A percentile compares a stretch with the other conserved stretches of the same genome.
Conservation (phyloP, 495 filamentous ascomycete species). For the Xylaria longipes region DNA sequence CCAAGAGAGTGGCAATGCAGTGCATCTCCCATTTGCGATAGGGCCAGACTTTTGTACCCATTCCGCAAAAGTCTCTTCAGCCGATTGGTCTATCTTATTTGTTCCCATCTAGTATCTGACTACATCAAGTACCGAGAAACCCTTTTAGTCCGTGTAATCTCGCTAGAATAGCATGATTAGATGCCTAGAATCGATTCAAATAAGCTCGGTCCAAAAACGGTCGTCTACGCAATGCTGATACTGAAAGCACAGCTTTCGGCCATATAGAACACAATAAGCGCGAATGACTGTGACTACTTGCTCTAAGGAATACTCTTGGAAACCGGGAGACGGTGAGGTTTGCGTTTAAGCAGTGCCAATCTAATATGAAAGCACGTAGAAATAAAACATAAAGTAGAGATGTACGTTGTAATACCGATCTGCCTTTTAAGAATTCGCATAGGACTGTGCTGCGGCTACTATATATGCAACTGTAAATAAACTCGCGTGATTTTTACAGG, state of each 20-base stretch:
- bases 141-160: neutral
- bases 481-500: neutral
- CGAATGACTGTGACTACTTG: neutral
- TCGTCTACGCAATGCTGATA: neutral
- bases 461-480: neutral
- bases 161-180: neutral
- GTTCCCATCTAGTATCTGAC: neutral
- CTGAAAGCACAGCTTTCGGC: neutral
- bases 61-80: neutral
- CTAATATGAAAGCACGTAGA: neutral
- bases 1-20: neutral
- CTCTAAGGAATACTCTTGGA: neutral
- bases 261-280: neutral
- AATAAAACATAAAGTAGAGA: neutral
- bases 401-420: neutral
- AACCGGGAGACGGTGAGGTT: neutral
- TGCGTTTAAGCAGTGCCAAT: neutral
- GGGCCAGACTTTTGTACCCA: neutral
- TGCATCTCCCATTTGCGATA: neutral
- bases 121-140: neutral
- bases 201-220: neutral
- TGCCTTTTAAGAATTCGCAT: neutral
- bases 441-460: neutral
- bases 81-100: neutral
- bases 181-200: neutral